Evolutionary conservation across 306 rosid genomes (phyloP), one percentile per base, ranked within the genome.

Genomic region (Mucuna pruriens): DNA sequence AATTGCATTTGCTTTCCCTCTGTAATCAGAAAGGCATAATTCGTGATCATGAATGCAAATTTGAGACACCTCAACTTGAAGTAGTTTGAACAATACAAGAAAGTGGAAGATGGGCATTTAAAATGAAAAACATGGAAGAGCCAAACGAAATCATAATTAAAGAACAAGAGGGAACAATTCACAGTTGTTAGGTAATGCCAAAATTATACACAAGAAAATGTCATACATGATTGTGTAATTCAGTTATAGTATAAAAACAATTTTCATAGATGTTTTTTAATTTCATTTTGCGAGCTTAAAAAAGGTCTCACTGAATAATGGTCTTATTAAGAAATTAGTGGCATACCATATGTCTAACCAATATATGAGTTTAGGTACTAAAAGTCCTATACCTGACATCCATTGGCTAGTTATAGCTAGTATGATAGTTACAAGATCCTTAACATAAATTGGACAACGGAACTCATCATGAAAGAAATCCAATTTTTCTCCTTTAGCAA

Each of bases 381-480:
- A 34, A 75, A 79, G 22, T 61, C 74, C 9, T 75, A 54, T 88
- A 95, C 97, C 98, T 79, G 98, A 88, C 74, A 90, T 84, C 94
- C 92, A 89, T 79, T 83, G 87, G 75, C 75, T 89, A 20, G 94
- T 87, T 84, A 95, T 70, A 74, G 90, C 87, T 67, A 88, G 78
- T 45, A 93, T 83, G 78, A 87, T 52, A 70, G 83, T 64, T 51
- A 93, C 89, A 2, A 93, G 93, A 79, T 95, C 98, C 87, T 87
- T 90, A 60, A 95, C 97, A 86, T 88, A 93, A 52, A 93, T 86
- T 12, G 98, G 99, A 83, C 97, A 95, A 22, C 97, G 92, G 58
- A 91, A 95, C 85, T 95, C 97, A 25, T 95, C 96, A 34, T 91
- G 91, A 79, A 93, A 95, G 88, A 95, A 95, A 20, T 88, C 82